Conservation (phyloP, 805 yeast genomes). For the Saccharomyces cerevisiae region DNA sequence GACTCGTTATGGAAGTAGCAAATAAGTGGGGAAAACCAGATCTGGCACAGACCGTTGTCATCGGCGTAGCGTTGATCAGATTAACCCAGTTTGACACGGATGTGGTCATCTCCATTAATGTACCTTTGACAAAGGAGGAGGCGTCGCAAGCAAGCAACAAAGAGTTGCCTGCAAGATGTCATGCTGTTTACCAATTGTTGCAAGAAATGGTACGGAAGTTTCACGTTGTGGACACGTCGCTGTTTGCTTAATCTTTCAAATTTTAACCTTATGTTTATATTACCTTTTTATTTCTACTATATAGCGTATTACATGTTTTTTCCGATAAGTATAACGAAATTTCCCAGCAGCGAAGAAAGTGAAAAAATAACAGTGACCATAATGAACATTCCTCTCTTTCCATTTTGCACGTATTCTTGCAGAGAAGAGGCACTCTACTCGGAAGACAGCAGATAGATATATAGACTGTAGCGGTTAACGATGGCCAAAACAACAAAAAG, state of each 20-base stretch:
- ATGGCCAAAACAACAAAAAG: slow-evolving; percentile 3
- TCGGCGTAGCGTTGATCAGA: slow-evolving; percentile 52
- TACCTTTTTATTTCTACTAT: not conserved
- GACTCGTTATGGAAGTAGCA: slow-evolving; percentile 37
- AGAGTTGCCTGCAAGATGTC: not conserved
- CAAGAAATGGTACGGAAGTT: slow-evolving; percentile 18
- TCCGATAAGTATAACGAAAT: not conserved
- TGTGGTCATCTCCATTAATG: slow-evolving; percentile 49
- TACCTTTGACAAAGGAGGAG: slow-evolving; percentile 35
- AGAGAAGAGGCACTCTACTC: not conserved
- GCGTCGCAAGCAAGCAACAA: slow-evolving; percentile 1
- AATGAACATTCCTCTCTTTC: not conserved
- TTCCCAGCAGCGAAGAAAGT: not conserved
- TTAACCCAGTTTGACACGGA: slow-evolving; percentile 48
- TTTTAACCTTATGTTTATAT: too few species aligned
- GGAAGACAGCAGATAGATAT: not conserved
- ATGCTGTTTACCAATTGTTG: slow-evolving; percentile 18
- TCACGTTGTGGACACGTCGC: slow-evolving; percentile 19
- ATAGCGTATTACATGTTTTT: not conserved
- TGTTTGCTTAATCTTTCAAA: too few species aligned
- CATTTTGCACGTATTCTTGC: not conserved
- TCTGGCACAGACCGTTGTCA: slow-evolving; percentile 34
- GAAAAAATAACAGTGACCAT: not conserved
- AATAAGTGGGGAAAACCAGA: slow-evolving; percentile 44
- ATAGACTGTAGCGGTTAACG: not conserved